Percentiles rank a stretch among this genome's conserved stretches.
Evolutionary conservation across 306 rosid species (phyloP).

Genomic region (Ziziphus jujuba): DNA sequence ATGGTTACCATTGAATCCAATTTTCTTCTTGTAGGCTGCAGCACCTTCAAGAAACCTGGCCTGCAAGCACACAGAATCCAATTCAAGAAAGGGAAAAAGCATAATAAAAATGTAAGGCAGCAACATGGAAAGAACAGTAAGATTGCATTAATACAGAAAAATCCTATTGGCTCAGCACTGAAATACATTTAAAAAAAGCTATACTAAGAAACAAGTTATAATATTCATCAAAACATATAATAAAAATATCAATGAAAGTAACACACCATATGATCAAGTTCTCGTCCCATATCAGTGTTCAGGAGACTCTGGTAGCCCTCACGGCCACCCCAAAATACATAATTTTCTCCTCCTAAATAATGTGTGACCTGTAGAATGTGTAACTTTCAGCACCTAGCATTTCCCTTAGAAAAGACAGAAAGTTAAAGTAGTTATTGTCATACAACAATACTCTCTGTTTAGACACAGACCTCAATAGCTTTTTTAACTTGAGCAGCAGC

Average conservation of each 20-base stretch:
- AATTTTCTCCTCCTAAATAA: conserved; percentile 89
- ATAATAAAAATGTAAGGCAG: conserved; percentile 7
- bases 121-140: neutral
- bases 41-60: conserved; percentile 91
- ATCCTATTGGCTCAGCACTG: neutral
- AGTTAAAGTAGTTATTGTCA: neutral
- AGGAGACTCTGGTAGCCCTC: conserved; percentile 92
- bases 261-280: conserved; percentile 86
- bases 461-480: conserved; percentile 77
- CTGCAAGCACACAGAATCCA: conserved; percentile 42
- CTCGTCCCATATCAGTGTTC: conserved; percentile 98
- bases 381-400: conserved; percentile 18
- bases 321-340: conserved; percentile 98
- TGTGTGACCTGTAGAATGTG: conserved; percentile 72
- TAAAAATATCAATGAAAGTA: neutral
- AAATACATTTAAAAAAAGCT: neutral
- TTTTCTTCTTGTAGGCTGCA: conserved; percentile 83
- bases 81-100: neutral
- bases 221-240: neutral
- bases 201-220: neutral
- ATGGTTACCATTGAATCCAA: conserved; percentile 80
- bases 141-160: conserved; percentile 3
- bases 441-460: neutral
- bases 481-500: conserved; percentile 99
- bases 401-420: conserved; percentile 1